These are phyloP conservation scores for Salix udensis DNA, from an alignment of 345 rosid genomes.

Conservation along the genomic window DNA sequence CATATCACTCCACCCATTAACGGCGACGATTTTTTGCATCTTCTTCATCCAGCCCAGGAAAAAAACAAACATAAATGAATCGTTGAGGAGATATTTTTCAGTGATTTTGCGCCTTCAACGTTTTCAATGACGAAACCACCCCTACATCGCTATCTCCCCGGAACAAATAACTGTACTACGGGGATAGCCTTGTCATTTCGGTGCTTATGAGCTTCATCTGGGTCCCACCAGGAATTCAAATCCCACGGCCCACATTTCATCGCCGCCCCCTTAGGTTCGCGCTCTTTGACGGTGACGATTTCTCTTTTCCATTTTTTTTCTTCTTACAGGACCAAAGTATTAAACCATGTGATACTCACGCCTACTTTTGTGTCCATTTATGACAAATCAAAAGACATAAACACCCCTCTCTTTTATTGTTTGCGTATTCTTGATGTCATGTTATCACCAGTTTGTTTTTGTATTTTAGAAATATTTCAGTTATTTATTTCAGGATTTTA, in stretches of 20 bases:
- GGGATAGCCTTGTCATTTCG: constrained; percentile 13
- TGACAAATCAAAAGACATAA: constrained; percentile 15
- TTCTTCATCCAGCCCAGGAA: neutral
- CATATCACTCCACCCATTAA: constrained; percentile 13
- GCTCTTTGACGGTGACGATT: constrained; percentile 39
- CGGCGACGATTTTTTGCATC: constrained; percentile 33
- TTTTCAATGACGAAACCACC: neutral
- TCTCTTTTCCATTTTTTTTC: neutral
- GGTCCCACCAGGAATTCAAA: constrained; percentile 25
- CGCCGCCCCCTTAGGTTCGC: constrained; percentile 29
- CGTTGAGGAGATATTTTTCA: neutral
- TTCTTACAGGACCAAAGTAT: neutral
- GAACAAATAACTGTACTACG: neutral
- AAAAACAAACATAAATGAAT: neutral
- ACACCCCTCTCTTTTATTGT: constrained; percentile 3
- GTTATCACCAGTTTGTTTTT: no score
- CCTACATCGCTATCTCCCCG: neutral
- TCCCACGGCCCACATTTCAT: constrained; percentile 27
- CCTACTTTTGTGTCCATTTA: neutral
- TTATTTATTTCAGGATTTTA: no score
- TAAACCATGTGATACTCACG: constrained; percentile 9
- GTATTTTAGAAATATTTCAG: no score
- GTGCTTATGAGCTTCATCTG: neutral
- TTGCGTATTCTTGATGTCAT: neutral
- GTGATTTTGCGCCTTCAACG: constrained; percentile 2